Percentiles rank a stretch among this genome's conserved stretches.
Evolutionary conservation across 805 yeast genomes (phyloP).

Genomic region (Spathaspora girioi): DNA sequence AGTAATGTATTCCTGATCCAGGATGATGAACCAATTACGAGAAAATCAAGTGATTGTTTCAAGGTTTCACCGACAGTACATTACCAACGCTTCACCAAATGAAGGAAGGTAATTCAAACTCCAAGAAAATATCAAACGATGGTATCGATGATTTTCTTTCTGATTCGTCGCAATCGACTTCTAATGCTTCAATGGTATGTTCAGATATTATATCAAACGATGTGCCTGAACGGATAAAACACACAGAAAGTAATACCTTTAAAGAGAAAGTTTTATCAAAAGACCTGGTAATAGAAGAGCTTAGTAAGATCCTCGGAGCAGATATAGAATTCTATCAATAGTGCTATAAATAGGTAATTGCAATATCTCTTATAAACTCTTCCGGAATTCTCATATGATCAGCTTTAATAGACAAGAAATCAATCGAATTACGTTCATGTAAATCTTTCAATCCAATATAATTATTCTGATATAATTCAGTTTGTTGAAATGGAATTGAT

Average conservation of each 20-base stretch:
- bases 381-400: slow-evolving; percentile 66
- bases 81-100: not conserved
- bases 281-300: not conserved
- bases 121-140: no score
- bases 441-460: slow-evolving; percentile 56
- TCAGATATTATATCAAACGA: no score
- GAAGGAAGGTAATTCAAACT: no score
- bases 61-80: not conserved
- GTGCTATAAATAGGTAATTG: slow-evolving; percentile 26
- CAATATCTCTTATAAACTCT: slow-evolving; percentile 42
- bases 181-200: no score
- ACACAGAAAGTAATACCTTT: not conserved
- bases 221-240: not conserved
- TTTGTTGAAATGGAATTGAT: slow-evolving; percentile 42
- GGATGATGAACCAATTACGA: not conserved
- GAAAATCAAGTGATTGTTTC: not conserved
- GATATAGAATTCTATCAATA: slow-evolving; percentile 1
- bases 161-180: no score
- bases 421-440: slow-evolving; percentile 40
- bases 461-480: slow-evolving; percentile 51
- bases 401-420: slow-evolving; percentile 50
- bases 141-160: no score
- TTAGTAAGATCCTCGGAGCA: not conserved
- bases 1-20: not conserved
- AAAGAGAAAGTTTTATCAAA: not conserved